phyloP scores from a whole-genome alignment of 352 stramenopile species.

The Globisporangium solare region DNA sequence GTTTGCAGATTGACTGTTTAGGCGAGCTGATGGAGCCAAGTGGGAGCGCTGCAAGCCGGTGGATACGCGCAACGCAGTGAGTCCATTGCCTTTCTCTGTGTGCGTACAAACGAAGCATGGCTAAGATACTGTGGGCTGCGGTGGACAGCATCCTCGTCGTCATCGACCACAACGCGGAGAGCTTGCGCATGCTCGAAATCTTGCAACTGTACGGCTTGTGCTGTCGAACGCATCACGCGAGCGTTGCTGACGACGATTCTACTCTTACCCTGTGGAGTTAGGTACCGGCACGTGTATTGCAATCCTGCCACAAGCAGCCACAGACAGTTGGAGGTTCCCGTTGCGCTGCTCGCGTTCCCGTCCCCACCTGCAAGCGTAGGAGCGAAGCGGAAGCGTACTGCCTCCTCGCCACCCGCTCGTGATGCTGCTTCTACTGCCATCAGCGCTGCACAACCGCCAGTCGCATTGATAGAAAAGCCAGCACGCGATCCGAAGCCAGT shows the following conservation, averaged over 20 bases:
- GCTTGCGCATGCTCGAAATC: slow-evolving; percentile 53
- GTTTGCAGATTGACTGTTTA: slow-evolving; percentile 42
- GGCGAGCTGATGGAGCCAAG: slow-evolving; percentile 24
- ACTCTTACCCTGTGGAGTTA: background rate
- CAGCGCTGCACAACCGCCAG: background rate
- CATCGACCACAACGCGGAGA: slow-evolving; percentile 55
- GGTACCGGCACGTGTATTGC: background rate
- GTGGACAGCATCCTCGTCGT: slow-evolving; percentile 29
- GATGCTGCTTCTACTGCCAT: too few species aligned
- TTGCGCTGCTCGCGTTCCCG: slow-evolving; percentile 8
- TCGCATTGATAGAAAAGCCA: slow-evolving; percentile 11
- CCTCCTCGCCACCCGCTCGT: background rate
- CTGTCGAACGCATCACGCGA: too few species aligned
- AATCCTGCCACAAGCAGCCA: background rate
- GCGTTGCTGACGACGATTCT: background rate
- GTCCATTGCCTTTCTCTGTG: background rate
- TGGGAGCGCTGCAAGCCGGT: slow-evolving; percentile 19
- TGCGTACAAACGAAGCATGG: background rate
- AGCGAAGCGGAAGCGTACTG: slow-evolving; percentile 10
- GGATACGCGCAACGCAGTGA: slow-evolving; percentile 33
- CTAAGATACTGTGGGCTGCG: background rate
- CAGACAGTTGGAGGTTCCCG: background rate
- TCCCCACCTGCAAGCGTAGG: background rate
- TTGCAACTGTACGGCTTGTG: slow-evolving; percentile 39
- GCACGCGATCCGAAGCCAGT: background rate